Evolutionary conservation across 108 stramenopile species (phyloP).

Genomic region (Schizochytrium sp.): DNA sequence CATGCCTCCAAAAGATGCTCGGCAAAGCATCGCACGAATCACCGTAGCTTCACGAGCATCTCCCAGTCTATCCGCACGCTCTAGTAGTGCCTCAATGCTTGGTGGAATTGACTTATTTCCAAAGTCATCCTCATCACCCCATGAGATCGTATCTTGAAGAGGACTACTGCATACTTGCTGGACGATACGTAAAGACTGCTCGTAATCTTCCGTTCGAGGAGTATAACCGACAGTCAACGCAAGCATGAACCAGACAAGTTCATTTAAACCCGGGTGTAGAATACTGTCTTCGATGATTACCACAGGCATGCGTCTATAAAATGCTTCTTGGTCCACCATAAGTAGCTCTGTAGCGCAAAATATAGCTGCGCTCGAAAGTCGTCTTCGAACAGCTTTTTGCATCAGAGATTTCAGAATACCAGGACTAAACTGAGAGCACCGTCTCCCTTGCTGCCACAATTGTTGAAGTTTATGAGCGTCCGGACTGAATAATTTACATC

Average conservation of each 20-base stretch:
- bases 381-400: constrained; percentile 44
- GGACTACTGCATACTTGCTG: constrained; percentile 19
- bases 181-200: not conserved
- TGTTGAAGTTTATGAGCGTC: not conserved
- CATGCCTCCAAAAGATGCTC: constrained; percentile 44
- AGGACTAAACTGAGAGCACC: constrained; percentile 24
- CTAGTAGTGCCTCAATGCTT: not conserved
- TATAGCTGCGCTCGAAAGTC: not conserved
- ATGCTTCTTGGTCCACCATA: not conserved
- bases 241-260: constrained; percentile 44
- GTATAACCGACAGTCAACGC: not conserved
- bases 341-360: constrained; percentile 61
- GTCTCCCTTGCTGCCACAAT: not conserved
- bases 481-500: not conserved
- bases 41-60: not conserved
- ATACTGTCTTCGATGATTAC: constrained; percentile 47
- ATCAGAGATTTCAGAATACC: constrained; percentile 29
- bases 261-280: not conserved
- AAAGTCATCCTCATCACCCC: not conserved
- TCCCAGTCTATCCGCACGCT: not conserved
- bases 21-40: constrained; percentile 7
- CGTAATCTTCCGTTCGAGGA: not conserved
- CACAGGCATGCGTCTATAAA: constrained; percentile 44
- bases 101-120: not conserved
- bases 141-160: not conserved